Conservation (phyloP, 805 yeast species). For the Metschnikowia gruessii region DNA sequence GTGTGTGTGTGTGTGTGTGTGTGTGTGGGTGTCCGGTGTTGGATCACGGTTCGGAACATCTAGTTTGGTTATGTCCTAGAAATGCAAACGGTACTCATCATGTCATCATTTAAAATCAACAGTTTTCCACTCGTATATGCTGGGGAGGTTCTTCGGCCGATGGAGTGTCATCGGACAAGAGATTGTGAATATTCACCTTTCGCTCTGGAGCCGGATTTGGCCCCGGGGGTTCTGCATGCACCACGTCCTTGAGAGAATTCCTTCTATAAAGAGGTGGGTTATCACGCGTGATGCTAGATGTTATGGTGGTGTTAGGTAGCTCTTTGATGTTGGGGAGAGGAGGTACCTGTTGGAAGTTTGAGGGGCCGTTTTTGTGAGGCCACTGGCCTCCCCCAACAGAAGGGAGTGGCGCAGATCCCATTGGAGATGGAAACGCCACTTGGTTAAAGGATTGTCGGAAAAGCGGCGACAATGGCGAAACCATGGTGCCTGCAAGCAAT, state of each 20-base stretch:
- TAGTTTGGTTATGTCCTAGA: neutral
- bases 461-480: slow-evolving; percentile 39
- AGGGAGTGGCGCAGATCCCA: neutral
- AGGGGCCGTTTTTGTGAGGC: neutral
- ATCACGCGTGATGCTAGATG: neutral
- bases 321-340: slow-evolving; percentile 1
- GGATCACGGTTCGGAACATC: too few species aligned
- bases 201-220: neutral
- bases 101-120: neutral
- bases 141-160: slow-evolving; percentile 1
- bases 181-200: slow-evolving; percentile 6
- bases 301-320: neutral
- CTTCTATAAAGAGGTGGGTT: neutral
- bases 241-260: neutral
- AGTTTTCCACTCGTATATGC: slow-evolving; percentile 2
- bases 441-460: slow-evolving; percentile 37
- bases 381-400: slow-evolving; percentile 8
- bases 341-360: neutral
- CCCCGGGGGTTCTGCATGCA: neutral
- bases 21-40: too few species aligned
- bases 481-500: slow-evolving; percentile 20
- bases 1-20: too few species aligned
- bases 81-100: neutral
- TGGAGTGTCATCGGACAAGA: slow-evolving; percentile 5
- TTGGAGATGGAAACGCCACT: slow-evolving; percentile 9